Percentiles rank a stretch among this genome's conserved stretches.
These are phyloP conservation scores for Serendipita sp. DNA, from an alignment of 768 basidiomycete genomes.

Conservation along the genomic window DNA sequence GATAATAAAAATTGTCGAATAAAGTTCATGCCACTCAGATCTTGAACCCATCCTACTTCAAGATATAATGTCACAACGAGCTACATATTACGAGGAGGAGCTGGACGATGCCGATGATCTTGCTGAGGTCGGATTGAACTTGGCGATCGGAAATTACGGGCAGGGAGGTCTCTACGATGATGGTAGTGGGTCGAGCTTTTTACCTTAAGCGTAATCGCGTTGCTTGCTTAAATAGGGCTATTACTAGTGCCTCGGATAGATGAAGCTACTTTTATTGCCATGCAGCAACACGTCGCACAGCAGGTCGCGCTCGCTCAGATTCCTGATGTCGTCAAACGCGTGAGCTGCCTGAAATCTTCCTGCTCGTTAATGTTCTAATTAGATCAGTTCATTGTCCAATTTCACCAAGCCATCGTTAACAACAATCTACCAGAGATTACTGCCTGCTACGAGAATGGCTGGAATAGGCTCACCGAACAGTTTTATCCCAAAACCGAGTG, in stretches of 20 bases:
- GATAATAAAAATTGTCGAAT: not conserved
- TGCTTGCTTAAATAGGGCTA: slow-evolving; percentile 10
- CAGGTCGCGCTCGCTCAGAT: slow-evolving; percentile 70
- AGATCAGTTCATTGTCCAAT: slow-evolving; percentile 78
- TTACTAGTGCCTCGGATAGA: slow-evolving; percentile 41
- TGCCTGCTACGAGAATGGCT: slow-evolving; percentile 87
- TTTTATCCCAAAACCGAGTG: slow-evolving; percentile 89
- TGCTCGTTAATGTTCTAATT: slow-evolving; percentile 5
- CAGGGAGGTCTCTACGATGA: slow-evolving; percentile 54
- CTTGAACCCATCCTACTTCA: not conserved
- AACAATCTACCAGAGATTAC: slow-evolving; percentile 88
- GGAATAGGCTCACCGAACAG: slow-evolving; percentile 94
- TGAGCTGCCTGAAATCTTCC: slow-evolving; percentile 24
- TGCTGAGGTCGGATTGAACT: slow-evolving; percentile 51
- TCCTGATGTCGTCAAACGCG: slow-evolving; percentile 79
- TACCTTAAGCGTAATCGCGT: not conserved
- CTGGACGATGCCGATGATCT: slow-evolving; percentile 65
- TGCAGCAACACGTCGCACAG: slow-evolving; percentile 75
- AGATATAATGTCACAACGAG: slow-evolving; percentile 31
- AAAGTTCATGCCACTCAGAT: slow-evolving; percentile 1
- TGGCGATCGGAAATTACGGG: slow-evolving; percentile 55
- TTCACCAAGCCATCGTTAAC: slow-evolving; percentile 81
- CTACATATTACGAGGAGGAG: slow-evolving; percentile 61
- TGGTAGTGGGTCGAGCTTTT: slow-evolving; percentile 25
- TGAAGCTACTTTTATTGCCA: slow-evolving; percentile 49